Evolutionary conservation across 257 asterid species (phyloP), one percentile per base, ranked within the genome.

Genomic region (Buddleja alternifolia): DNA sequence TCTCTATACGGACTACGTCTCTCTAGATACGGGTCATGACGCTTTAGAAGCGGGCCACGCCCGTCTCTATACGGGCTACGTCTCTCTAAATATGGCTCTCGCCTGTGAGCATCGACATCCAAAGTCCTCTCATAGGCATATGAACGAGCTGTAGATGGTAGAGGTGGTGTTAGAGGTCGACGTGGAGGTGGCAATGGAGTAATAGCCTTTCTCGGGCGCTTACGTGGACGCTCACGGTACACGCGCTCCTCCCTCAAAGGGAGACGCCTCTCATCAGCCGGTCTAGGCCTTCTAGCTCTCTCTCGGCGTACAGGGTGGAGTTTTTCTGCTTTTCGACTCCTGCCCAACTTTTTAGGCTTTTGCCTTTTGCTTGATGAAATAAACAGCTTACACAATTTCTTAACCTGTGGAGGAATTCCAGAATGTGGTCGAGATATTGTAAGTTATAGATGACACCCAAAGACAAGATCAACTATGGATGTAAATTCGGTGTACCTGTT

Each of bases 301-400:
- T 75, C 85, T 25, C 60, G 71, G 53, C 46, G 74, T 21, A 69
- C 14, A 0, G 73, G 67, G 10, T 21, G 66, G 23, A 2, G 65
- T 51, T 78, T 68, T 73, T 64, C 87, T 48, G 78, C 73, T 74
- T 62, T 72, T 58, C 29, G 78, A 16, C 66, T 62, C 60, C 66
- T 52, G 16, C 72, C 74, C 11, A 67, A 46, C 64, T 74, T 72
- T 66, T 74, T 60, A 41, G 83, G 37, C 16, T 8, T 69, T 55
- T 54, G 51, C 51, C 73, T 78, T 77, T 77, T 73, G 73, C 81
- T 82, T 56, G 84, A 66, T 53, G 74, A 46, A 17, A 50, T 34
- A 66, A 93, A 90, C 73, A 90, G 82, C 73, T 81, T 78, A 65
- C 98, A 87, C 78, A 90, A 76, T 23, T 84, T 78, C 79, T 79